Evolutionary conservation across 2,329 filamentous ascomycete genomes (phyloP).

Genomic region (Whalleya microplaca): DNA sequence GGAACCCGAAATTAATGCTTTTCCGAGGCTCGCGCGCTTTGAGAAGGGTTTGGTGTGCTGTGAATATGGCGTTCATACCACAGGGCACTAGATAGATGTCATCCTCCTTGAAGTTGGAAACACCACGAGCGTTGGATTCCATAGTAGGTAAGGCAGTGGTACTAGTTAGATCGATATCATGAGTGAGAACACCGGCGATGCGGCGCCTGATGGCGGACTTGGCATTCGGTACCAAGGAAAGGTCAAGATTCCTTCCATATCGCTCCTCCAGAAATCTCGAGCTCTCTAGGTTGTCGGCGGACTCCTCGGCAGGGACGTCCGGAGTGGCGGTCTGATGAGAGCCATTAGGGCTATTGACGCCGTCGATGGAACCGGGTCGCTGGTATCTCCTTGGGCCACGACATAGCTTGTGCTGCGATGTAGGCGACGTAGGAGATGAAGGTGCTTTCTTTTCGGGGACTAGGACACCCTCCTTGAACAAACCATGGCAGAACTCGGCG

Average conservation of each 20-base stretch:
- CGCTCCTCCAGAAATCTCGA: constrained; percentile 88
- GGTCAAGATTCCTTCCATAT: constrained; percentile 87
- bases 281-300: constrained; percentile 63
- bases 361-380: constrained; percentile 52
- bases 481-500: constrained; percentile 82
- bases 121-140: constrained; percentile 54
- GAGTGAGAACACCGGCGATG: constrained; percentile 83
- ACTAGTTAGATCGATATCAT: constrained; percentile 66
- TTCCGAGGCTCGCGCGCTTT: constrained; percentile 65
- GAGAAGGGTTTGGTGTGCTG: constrained; percentile 76
- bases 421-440: constrained; percentile 32
- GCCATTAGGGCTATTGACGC: constrained; percentile 27
- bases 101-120: constrained; percentile 73
- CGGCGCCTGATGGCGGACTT: constrained; percentile 83
- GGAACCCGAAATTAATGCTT: constrained; percentile 94
- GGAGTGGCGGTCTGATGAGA: constrained; percentile 21
- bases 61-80: constrained; percentile 96
- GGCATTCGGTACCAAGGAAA: constrained; percentile 77
- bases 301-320: constrained; percentile 27
- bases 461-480: constrained; percentile 71
- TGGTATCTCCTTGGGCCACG: constrained; percentile 86
- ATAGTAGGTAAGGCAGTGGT: constrained; percentile 56
- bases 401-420: constrained; percentile 43
- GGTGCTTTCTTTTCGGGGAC: constrained; percentile 34
- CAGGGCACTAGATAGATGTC: constrained; percentile 89